phyloP scores from a whole-genome alignment of 1,284 basidiomycete species.

The Amylostereum areolatum region DNA sequence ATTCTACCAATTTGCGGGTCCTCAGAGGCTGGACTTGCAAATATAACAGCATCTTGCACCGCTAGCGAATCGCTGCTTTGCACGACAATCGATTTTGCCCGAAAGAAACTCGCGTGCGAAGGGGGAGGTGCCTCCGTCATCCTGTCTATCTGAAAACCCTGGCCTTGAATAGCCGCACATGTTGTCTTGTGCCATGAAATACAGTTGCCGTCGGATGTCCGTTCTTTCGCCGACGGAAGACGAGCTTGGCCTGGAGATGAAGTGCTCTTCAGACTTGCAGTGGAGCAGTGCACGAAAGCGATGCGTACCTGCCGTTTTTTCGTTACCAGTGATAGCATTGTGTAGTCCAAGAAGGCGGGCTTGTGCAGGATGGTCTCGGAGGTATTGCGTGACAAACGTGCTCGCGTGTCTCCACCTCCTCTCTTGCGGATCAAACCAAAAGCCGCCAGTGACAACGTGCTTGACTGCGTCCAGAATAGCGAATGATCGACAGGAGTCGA shows the following conservation, averaged over 20 bases:
- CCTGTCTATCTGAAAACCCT: neutral
- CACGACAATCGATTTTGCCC: neutral
- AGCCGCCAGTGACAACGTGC: slow-evolving; percentile 12
- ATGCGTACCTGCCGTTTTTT: neutral
- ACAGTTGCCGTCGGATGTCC: neutral
- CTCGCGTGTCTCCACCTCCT: neutral
- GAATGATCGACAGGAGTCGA: slow-evolving; percentile 13
- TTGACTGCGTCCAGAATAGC: slow-evolving; percentile 11
- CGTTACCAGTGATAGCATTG: neutral
- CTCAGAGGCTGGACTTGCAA: too few species aligned
- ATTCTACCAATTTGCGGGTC: neutral
- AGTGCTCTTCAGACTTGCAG: neutral
- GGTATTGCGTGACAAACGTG: neutral
- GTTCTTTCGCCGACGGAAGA: too few species aligned
- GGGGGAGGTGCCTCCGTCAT: neutral
- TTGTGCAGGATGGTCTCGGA: neutral
- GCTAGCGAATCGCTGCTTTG: neutral
- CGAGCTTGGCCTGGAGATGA: neutral
- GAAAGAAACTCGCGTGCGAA: neutral
- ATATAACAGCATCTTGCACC: neutral
- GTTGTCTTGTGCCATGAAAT: neutral
- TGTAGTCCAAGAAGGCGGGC: neutral
- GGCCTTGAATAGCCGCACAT: neutral
- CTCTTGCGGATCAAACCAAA: neutral
- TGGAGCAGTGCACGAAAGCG: neutral